Evolutionary conservation across 1,139 yeast genomes (phyloP).

Genomic region (Scheffersomyces titani): DNA sequence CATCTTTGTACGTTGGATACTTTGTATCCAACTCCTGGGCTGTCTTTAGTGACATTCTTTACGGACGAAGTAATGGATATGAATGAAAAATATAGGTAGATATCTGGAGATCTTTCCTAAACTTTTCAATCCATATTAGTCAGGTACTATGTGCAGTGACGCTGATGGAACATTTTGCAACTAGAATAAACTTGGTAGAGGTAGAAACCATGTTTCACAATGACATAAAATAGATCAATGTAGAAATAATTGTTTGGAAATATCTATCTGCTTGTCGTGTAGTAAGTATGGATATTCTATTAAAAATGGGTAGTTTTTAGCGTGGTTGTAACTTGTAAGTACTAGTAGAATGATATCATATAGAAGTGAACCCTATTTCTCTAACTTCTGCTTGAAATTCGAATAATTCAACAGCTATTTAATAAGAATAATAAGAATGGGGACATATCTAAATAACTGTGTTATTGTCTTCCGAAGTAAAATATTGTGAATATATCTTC

Average conservation of each 20-base stretch:
- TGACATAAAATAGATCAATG: background rate
- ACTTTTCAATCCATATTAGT: background rate
- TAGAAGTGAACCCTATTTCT: background rate
- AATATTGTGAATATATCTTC: too few relatives aligned
- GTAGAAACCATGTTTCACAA: background rate
- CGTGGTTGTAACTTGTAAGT: background rate
- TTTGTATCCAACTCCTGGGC: constrained; percentile 33
- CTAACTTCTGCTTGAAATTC: background rate
- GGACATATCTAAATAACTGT: too few relatives aligned
- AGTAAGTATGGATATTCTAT: background rate
- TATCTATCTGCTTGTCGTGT: background rate
- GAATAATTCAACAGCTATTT: background rate
- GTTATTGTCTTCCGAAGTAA: too few relatives aligned
- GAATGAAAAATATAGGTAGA: background rate
- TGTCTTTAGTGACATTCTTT: constrained; percentile 13
- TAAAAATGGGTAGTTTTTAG: background rate
- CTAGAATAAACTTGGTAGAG: background rate
- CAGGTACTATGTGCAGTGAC: background rate
- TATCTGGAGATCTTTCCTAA: background rate
- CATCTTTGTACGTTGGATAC: constrained; percentile 38
- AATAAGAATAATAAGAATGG: too few relatives aligned
- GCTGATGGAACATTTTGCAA: background rate
- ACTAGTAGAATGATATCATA: background rate
- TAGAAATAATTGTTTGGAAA: background rate
- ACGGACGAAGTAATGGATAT: background rate